These are phyloP conservation scores for Schizopora paradoxa DNA, from an alignment of 1,284 basidiomycete species.

Conservation along the genomic window DNA sequence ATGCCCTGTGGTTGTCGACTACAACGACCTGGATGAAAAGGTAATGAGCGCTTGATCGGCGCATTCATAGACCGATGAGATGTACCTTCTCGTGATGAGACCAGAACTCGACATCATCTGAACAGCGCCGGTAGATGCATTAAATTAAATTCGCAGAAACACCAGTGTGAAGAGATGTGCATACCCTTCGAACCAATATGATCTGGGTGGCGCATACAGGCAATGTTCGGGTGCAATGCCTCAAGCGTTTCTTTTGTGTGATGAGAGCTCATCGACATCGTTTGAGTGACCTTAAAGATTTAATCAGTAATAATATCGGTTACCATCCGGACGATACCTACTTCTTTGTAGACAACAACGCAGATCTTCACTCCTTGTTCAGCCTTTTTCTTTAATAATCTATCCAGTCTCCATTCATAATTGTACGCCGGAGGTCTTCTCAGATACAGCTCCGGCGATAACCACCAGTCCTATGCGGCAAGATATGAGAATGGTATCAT, in stretches of 20 bases:
- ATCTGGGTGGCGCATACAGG: slow-evolving; percentile 83
- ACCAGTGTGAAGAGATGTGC: slow-evolving; percentile 3
- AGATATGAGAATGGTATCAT: background rate
- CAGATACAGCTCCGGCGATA: slow-evolving; percentile 87
- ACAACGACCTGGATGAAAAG: slow-evolving; percentile 52
- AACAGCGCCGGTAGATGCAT: background rate
- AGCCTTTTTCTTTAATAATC: slow-evolving; percentile 81
- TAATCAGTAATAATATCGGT: slow-evolving; percentile 4
- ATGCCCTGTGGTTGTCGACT: slow-evolving; percentile 81
- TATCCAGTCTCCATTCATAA: slow-evolving; percentile 83
- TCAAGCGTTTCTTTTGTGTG: slow-evolving; percentile 85
- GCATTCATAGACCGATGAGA: background rate
- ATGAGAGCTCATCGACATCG: slow-evolving; percentile 82
- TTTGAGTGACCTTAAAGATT: slow-evolving; percentile 67
- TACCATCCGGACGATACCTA: slow-evolving; percentile 21
- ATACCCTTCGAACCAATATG: slow-evolving; percentile 78
- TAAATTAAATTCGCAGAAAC: slow-evolving; percentile 1
- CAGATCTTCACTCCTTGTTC: slow-evolving; percentile 86
- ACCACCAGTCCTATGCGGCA: slow-evolving; percentile 74
- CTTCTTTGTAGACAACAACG: slow-evolving; percentile 87
- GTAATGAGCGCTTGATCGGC: background rate
- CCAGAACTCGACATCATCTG: slow-evolving; percentile 75
- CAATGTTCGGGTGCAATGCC: slow-evolving; percentile 80
- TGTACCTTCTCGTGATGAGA: slow-evolving; percentile 72
- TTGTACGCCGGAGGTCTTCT: slow-evolving; percentile 82